Percentiles rank a stretch among this genome's conserved stretches.
Conservation (phyloP, 2,329 filamentous ascomycete genomes). For the Fusarium ramigenum region DNA sequence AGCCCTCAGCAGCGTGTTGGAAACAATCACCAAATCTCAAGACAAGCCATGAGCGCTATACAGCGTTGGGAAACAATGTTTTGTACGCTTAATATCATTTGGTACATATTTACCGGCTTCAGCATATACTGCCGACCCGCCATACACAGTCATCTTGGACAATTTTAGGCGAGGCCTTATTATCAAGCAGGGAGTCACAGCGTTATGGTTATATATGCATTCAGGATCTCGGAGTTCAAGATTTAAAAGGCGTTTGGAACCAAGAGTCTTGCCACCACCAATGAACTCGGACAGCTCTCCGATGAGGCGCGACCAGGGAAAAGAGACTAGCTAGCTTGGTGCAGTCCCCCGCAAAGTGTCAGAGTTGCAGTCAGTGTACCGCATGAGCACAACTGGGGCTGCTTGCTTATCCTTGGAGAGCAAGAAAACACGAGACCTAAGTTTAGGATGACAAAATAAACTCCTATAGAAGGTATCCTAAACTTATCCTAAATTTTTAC, state of each 20-base stretch:
- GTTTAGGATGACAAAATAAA: too few relatives aligned
- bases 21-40: conserved; percentile 54
- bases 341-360: conserved; percentile 38
- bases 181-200: conserved; percentile 42
- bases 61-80: background rate
- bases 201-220: conserved; percentile 36
- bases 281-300: conserved; percentile 33
- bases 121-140: background rate
- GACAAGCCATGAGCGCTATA: conserved; percentile 27
- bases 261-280: conserved; percentile 4
- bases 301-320: conserved; percentile 8
- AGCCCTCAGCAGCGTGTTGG: conserved; percentile 65
- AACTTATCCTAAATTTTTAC: too few relatives aligned
- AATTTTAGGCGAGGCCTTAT: conserved; percentile 23
- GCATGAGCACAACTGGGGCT: conserved; percentile 32
- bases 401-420: conserved; percentile 1
- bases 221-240: conserved; percentile 22
- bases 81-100: background rate
- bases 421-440: too few relatives aligned
- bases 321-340: conserved; percentile 17
- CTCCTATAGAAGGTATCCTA: too few relatives aligned
- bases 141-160: conserved; percentile 3
- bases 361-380: conserved; percentile 36
- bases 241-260: conserved; percentile 29
- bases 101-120: background rate